Percentiles rank a stretch among this genome's conserved stretches.
Evolutionary conservation across 73 alveolate species (phyloP).

Genomic region (Paramecium tetraurelia): DNA sequence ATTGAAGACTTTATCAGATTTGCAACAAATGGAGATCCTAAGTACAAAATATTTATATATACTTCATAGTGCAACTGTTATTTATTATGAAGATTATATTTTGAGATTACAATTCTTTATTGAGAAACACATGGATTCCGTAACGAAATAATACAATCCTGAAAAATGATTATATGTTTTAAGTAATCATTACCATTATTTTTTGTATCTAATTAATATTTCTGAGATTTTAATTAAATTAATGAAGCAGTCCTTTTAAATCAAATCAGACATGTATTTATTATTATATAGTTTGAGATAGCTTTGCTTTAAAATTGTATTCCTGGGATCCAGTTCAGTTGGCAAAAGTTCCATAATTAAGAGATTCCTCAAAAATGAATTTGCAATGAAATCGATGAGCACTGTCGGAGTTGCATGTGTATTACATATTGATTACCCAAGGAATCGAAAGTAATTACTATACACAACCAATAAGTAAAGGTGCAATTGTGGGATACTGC

Average conservation of each 20-base stretch:
- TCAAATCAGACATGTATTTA: background rate
- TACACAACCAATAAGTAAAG: background rate
- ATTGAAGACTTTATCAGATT: conserved; percentile 46
- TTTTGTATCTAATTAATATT: background rate
- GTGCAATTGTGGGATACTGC: conserved; percentile 58
- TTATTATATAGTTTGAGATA: background rate
- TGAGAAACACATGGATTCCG: background rate
- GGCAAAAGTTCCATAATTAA: conserved; percentile 14
- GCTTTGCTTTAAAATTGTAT: conserved; percentile 8
- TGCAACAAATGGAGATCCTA: conserved; percentile 61
- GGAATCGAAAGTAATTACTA: conserved; percentile 27
- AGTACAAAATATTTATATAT: background rate
- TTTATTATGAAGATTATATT: conserved; percentile 33
- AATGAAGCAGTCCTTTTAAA: conserved; percentile 17
- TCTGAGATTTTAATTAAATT: background rate
- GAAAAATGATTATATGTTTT: background rate
- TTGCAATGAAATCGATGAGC: conserved; percentile 49
- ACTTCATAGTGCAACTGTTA: conserved; percentile 43
- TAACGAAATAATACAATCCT: background rate
- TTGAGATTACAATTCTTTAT: background rate
- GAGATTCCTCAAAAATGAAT: conserved; percentile 13
- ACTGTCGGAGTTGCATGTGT: conserved; percentile 51
- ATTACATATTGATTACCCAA: background rate
- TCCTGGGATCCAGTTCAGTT: conserved; percentile 22
- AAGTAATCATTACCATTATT: background rate